phyloP scores from a whole-genome alignment of 495 filamentous ascomycete genomes.

The Hyaloscypha variabilis region DNA sequence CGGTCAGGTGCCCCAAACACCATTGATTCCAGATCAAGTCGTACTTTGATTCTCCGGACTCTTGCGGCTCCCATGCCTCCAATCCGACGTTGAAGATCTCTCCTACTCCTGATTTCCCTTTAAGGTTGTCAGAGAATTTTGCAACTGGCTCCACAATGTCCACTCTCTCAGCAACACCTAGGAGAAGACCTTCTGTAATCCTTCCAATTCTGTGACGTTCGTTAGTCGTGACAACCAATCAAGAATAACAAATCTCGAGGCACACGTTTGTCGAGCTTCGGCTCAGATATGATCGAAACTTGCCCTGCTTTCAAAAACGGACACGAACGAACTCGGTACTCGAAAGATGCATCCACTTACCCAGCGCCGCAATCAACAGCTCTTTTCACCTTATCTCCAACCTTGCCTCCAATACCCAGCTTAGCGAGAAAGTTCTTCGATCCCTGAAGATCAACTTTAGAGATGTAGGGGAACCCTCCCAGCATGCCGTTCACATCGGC shows the following conservation, averaged over 20 bases:
- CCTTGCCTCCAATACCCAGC: slow-evolving; percentile 47
- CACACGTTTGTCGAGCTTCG: too few relatives aligned
- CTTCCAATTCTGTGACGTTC: slow-evolving; percentile 49
- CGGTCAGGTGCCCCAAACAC: slow-evolving; percentile 92
- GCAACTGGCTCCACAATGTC: slow-evolving; percentile 58
- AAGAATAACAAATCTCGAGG: background rate
- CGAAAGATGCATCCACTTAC: slow-evolving; percentile 33
- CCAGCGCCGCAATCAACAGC: slow-evolving; percentile 59
- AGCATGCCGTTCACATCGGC: slow-evolving; percentile 81
- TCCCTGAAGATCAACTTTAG: slow-evolving; percentile 74
- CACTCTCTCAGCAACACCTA: slow-evolving; percentile 42
- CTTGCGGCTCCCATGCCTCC: slow-evolving; percentile 62
- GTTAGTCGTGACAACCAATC: background rate
- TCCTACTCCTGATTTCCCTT: slow-evolving; percentile 52
- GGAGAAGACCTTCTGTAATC: slow-evolving; percentile 51
- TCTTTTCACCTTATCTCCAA: slow-evolving; percentile 26
- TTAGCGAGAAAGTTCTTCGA: slow-evolving; percentile 79
- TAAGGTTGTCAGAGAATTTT: slow-evolving; percentile 57
- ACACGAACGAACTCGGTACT: background rate
- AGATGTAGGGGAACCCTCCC: slow-evolving; percentile 75
- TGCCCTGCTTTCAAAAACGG: background rate
- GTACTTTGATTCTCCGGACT: slow-evolving; percentile 49
- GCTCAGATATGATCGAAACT: background rate
- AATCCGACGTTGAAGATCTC: slow-evolving; percentile 73
- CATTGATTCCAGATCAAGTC: slow-evolving; percentile 79